Base-by-base conservation (phyloP, 768 basidiomycete genomes). In the Podaxis sp. region DNA sequence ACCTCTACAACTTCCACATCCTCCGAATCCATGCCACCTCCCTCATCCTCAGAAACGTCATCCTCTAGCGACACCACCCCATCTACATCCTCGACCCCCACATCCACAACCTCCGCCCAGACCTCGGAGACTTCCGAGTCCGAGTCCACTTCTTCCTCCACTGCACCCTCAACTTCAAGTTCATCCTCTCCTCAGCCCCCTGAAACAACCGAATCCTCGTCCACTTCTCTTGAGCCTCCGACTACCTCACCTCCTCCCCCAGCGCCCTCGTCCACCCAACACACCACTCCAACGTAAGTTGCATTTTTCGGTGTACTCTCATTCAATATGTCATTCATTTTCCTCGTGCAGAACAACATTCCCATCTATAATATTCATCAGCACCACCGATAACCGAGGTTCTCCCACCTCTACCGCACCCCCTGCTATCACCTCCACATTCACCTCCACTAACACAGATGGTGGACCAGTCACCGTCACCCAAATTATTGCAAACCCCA, bases 401-500 rank as follows among this genome's bases (percentile, higher is more conserved):
- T 71, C 73, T 28, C 70, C 75, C 4, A 73, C 78, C 2, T 78
- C 79, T 13, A 81, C 74, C 56, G 77, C 84, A 7, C 88, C 89
- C 16, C 72, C 82, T 5, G 66, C 79, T 28, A 69, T 92, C 63
- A 91, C 90, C 6, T 73, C 80, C 36, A 74, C 81, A 11, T 66
- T 82, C 40, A 84, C 81, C 4, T 81, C 82, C 25, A 89, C 86
- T 9, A 73, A 74, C 36, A 76, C 73, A 21, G 75, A 83, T 65
- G 90, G 90, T 13, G 65, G 69, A 13, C 66, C 79, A 36, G 75
- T 79, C 51, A 88, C 88, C 1, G 74, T 89, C 61, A 92, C 90
- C 0, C 76, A 84, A 66, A 72, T 85, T 21, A 74, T 84, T 38
- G 76, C 83, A n/a, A 91, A 91, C 67, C 90, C 81, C 28, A 88